Evolutionary conservation across 805 yeast genomes (phyloP).

Genomic region (Yamadazyma olivae): DNA sequence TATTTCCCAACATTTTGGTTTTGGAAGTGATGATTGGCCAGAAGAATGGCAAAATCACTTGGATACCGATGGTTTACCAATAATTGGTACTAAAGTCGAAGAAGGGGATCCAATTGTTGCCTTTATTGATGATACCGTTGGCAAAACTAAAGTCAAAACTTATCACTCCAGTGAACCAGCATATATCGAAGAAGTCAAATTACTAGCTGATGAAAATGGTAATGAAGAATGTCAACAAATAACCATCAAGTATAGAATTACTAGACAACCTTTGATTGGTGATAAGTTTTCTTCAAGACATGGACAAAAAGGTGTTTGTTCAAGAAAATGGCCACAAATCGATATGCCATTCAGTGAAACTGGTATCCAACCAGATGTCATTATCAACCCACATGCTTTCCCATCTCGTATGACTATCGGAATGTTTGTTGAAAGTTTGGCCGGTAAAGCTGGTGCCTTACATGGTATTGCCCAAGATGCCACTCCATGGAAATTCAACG

Average conservation of each 20-base stretch:
- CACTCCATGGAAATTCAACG: constrained; percentile 94
- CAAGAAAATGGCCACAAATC: constrained; percentile 95
- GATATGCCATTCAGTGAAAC: constrained; percentile 97
- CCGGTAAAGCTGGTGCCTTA: constrained; percentile 98
- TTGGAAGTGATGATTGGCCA: constrained; percentile 92
- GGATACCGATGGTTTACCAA: constrained; percentile 91
- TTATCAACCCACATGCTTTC: constrained; percentile 98
- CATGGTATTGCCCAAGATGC: constrained; percentile 98
- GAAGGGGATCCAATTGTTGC: constrained; percentile 97
- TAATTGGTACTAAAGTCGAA: constrained; percentile 80
- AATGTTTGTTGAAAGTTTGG: constrained; percentile 96
- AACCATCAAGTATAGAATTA: constrained; percentile 84
- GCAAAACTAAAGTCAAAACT: constrained; percentile 87
- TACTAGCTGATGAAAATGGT: constrained; percentile 76
- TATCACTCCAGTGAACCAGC: constrained; percentile 95
- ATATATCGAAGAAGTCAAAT: constrained; percentile 90
- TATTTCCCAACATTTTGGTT: constrained; percentile 89
- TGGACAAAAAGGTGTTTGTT: constrained; percentile 98
- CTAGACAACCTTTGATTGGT: constrained; percentile 93
- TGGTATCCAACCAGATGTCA: constrained; percentile 96
- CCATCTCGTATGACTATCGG: constrained; percentile 99
- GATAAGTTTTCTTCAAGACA: constrained; percentile 97
- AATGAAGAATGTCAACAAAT: constrained; percentile 79
- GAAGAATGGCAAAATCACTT: constrained; percentile 82
- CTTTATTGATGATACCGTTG: constrained; percentile 83